A percentile compares a stretch with the other conserved stretches of the same genome.
phyloP scores from a whole-genome alignment of 805 yeast genomes.

The Cyberlindnera amylophila region DNA sequence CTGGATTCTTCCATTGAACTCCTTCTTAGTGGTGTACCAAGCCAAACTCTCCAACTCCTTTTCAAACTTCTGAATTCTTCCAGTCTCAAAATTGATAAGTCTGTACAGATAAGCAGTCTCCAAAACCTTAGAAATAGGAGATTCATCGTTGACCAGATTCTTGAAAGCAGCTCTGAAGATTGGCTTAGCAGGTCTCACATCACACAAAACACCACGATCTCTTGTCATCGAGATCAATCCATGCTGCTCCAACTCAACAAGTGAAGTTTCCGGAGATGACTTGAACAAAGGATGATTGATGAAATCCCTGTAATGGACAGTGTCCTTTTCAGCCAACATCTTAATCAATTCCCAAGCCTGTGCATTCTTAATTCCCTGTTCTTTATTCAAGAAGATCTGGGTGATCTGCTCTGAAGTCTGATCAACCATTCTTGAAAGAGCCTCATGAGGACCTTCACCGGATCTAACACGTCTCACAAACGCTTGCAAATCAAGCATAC shows the following conservation, averaged over 20 bases:
- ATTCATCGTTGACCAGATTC: constrained; percentile 51
- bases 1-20: constrained; percentile 57
- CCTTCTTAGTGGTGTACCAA: constrained; percentile 45
- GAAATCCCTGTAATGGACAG: constrained; percentile 47
- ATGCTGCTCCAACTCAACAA: constrained; percentile 71
- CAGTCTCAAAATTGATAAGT: constrained; percentile 55
- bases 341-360: constrained; percentile 88
- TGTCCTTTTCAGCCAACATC: constrained; percentile 46
- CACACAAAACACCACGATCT: constrained; percentile 68
- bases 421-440: constrained; percentile 71
- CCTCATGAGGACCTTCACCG: constrained; percentile 79
- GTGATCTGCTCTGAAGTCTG: constrained; percentile 88
- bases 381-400: constrained; percentile 62
- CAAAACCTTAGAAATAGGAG: constrained; percentile 50
- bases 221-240: constrained; percentile 72
- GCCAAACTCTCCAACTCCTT: constrained; percentile 64
- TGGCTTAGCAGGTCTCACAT: constrained; percentile 79
- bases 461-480: constrained; percentile 82
- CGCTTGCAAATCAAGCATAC: constrained; percentile 90
- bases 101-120: constrained; percentile 59
- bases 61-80: constrained; percentile 61
- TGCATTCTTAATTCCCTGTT: constrained; percentile 60
- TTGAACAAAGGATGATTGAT: constrained; percentile 58
- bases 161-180: constrained; percentile 76
- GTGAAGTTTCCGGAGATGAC: constrained; percentile 48